These are phyloP conservation scores for Beauveria caledonica DNA, from an alignment of 2,329 filamentous ascomycete genomes.

Conservation along the genomic window DNA sequence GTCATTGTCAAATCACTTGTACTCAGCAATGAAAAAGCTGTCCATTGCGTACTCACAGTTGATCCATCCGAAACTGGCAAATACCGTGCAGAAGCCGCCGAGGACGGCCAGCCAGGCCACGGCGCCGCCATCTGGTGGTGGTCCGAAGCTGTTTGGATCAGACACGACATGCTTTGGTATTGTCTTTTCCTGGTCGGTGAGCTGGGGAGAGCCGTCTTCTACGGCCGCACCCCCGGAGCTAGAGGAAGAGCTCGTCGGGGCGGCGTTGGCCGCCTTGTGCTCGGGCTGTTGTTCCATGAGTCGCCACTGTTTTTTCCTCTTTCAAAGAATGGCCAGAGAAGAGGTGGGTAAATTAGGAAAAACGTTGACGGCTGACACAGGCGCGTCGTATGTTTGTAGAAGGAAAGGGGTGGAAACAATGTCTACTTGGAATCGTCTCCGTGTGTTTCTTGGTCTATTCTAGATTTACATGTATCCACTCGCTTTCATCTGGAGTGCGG, in stretches of 20 bases:
- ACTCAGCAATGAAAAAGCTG: not conserved
- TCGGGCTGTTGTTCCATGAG: not conserved
- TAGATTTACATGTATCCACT: too few species aligned
- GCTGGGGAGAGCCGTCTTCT: not conserved
- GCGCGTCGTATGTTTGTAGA: too few species aligned
- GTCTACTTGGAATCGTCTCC: too few species aligned
- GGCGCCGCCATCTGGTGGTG: not conserved
- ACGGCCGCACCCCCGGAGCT: not conserved
- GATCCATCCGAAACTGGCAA: not conserved
- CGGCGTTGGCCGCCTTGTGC: not conserved
- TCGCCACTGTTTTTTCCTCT: too few species aligned
- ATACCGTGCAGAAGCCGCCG: not conserved
- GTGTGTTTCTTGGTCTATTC: too few species aligned
- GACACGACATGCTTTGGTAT: not conserved
- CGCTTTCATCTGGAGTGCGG: too few species aligned
- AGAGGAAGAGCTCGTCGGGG: not conserved
- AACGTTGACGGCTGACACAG: too few species aligned
- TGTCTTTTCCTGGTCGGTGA: not conserved
- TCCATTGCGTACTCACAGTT: not conserved
- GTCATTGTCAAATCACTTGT: not conserved
- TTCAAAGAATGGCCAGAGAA: too few species aligned
- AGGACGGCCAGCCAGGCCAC: not conserved
- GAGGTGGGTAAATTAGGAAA: too few species aligned
- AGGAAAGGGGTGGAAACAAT: too few species aligned
- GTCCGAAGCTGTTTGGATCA: not conserved